Evolutionary conservation across 129 eudicot species (phyloP).

Genomic region (Centrapalus pauciflorus): DNA sequence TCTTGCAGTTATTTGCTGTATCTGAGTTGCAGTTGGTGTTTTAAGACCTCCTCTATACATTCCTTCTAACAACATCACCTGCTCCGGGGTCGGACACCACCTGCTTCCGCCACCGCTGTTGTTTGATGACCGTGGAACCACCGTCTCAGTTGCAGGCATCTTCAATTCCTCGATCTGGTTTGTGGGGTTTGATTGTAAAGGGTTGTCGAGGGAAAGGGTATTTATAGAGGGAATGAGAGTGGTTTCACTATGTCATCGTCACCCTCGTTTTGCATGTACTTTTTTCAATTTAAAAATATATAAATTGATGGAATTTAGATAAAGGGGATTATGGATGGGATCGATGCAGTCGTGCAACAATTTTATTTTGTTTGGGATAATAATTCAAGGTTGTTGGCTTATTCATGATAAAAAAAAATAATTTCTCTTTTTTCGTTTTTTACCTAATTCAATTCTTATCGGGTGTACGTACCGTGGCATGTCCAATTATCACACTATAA

Average conservation of each 20-base stretch:
- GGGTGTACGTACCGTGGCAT: no score
- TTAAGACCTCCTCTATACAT: constrained; percentile 70
- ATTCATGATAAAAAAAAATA: background rate
- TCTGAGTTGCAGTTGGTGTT: constrained; percentile 81
- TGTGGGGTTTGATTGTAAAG: background rate
- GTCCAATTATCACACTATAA: no score
- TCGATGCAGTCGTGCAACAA: constrained; percentile 23
- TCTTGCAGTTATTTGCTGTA: constrained; percentile 72
- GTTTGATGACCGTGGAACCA: constrained; percentile 1
- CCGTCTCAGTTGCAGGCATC: background rate
- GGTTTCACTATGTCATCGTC: constrained; percentile 16
- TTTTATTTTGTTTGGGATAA: background rate
- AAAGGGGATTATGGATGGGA: constrained; percentile 20
- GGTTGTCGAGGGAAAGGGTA: constrained; percentile 15
- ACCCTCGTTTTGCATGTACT: constrained; percentile 28
- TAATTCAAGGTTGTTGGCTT: constrained; percentile 11
- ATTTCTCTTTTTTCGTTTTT: background rate
- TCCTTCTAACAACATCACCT: constrained; percentile 72
- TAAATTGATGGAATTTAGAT: background rate
- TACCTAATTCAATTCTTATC: no score
- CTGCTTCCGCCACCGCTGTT: constrained; percentile 29
- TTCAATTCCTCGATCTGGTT: background rate
- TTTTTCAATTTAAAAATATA: constrained; percentile 10
- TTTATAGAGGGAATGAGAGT: constrained; percentile 23
- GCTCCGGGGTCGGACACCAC: constrained; percentile 96